phyloP scores from a whole-genome alignment of 306 rosid genomes.

The Rosa multiflora region DNA sequence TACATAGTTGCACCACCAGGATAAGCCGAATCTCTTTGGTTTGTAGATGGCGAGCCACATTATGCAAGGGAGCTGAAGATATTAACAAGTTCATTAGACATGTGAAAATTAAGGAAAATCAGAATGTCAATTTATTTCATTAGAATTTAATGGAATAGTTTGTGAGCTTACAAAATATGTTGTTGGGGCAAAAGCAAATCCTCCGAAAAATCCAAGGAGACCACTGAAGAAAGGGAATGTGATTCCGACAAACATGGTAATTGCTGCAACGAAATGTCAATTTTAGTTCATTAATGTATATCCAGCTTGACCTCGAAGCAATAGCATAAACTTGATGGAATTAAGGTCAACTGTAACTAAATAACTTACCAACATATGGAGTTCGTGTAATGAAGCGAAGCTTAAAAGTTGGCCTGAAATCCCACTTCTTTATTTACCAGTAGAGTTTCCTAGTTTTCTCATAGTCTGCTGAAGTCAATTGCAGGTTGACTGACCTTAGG shows the following conservation, averaged over 20 bases:
- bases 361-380: constrained; percentile 62
- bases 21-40: constrained; percentile 65
- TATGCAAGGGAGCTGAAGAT: constrained; percentile 75
- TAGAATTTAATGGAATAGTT: neutral
- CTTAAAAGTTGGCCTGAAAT: constrained; percentile 41
- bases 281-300: neutral
- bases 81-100: neutral
- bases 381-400: constrained; percentile 73
- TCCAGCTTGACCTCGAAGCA: neutral
- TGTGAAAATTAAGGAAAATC: neutral
- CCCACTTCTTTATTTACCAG: constrained; percentile 59
- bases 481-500: no score
- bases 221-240: constrained; percentile 81
- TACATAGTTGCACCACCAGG: constrained; percentile 85
- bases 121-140: neutral
- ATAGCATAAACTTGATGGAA: neutral
- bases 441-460: constrained; percentile 41
- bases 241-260: constrained; percentile 70
- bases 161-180: constrained; percentile 67
- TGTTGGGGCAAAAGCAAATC: constrained; percentile 91
- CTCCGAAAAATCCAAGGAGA: constrained; percentile 75
- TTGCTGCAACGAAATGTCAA: constrained; percentile 39
- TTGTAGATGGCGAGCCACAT: constrained; percentile 85
- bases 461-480: no score
- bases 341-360: neutral